Evolutionary conservation across 352 stramenopile species (phyloP).

Genomic region (Globisporangium emineosum): DNA sequence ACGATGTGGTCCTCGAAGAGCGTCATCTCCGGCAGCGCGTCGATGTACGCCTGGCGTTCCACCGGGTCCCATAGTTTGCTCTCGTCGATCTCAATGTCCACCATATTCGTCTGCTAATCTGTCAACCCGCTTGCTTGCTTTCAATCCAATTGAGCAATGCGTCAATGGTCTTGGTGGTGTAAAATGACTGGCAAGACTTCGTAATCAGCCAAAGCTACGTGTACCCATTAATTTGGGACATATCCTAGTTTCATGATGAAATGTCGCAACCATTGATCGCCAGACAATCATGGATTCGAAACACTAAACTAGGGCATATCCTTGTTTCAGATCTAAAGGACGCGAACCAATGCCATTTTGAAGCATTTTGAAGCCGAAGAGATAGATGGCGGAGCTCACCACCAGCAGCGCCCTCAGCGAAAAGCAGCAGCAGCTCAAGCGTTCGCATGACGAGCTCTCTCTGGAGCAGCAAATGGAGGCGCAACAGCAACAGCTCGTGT

Average conservation of each 20-base stretch:
- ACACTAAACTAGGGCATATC: slow-evolving; percentile 1
- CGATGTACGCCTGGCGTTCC: slow-evolving; percentile 82
- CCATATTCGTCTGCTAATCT: slow-evolving; percentile 37
- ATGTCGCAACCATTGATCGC: neutral
- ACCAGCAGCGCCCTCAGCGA: neutral
- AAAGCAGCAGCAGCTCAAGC: slow-evolving; percentile 27
- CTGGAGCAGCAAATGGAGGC: slow-evolving; percentile 17
- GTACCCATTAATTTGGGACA: neutral
- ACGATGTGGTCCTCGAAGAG: slow-evolving; percentile 88
- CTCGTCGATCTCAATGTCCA: slow-evolving; percentile 87
- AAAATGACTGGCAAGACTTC: slow-evolving; percentile 21
- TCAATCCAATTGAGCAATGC: slow-evolving; percentile 1
- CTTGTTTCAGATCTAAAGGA: slow-evolving; percentile 14
- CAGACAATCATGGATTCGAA: neutral
- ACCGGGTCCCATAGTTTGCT: slow-evolving; percentile 81
- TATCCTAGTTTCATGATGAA: slow-evolving; percentile 7
- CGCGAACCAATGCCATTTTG: slow-evolving; percentile 13
- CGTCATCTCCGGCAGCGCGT: slow-evolving; percentile 82
- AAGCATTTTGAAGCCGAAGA: slow-evolving; percentile 8
- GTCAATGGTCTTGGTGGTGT: neutral
- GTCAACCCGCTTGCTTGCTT: neutral
- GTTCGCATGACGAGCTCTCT: slow-evolving; percentile 13
- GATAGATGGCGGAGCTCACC: slow-evolving; percentile 12
- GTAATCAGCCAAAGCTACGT: slow-evolving; percentile 10
- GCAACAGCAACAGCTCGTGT: slow-evolving; percentile 22